Evolutionary conservation across 768 basidiomycete genomes (phyloP), one percentile per base, ranked within the genome.

Genomic region (Chalciporus pseudorubinellus): DNA sequence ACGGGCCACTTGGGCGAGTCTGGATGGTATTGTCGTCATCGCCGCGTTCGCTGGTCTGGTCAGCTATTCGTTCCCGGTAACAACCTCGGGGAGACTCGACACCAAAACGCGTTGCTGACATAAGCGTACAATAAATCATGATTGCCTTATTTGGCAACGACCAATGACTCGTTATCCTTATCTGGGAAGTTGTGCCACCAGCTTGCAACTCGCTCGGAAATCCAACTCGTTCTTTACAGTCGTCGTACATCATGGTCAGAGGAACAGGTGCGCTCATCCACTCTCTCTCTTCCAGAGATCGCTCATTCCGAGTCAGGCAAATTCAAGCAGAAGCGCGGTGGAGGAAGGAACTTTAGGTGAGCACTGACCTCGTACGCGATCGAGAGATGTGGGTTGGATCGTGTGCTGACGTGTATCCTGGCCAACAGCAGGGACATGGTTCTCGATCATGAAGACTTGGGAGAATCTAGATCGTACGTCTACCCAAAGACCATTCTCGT

Each of bases 1-100:
- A 33, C 77, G 74, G 4, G 88, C 79, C 6, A 82, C 64, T 56
- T 81, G 83, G 16, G 95, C 90, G 9, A 99, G 81, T 34, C 95
- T 85, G 38, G 93, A 71, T 16, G 95, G 95, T 68, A 98, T 98
- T 44, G 92, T 97, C 4, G 84, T 80, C 84, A 88, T 87, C 28
- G n/a, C 33, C n/a, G n/a, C n/a, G n/a, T 42, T 6, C 11, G 19
- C 39, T 49, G 19, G 2, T 26, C 26, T 7, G 1, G 6, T 26
- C 26, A 21, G 24, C 19, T 21, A 11, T 11, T 11, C 12, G 9
- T 11, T 31, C 12, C 29, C 5, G 26, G 29, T 31, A 7, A 31
- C 29, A 31, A 11, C 8, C 22, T 53, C 52, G 59, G 50, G 33
- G 26, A 11, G 44, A 44, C 47, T 61, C 55, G 55, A 46, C 24